Percentiles rank a stretch among this genome's conserved stretches.
These are phyloP conservation scores for Claviceps fusiformis DNA, from an alignment of 2,329 filamentous ascomycete species.

Conservation along the genomic window DNA sequence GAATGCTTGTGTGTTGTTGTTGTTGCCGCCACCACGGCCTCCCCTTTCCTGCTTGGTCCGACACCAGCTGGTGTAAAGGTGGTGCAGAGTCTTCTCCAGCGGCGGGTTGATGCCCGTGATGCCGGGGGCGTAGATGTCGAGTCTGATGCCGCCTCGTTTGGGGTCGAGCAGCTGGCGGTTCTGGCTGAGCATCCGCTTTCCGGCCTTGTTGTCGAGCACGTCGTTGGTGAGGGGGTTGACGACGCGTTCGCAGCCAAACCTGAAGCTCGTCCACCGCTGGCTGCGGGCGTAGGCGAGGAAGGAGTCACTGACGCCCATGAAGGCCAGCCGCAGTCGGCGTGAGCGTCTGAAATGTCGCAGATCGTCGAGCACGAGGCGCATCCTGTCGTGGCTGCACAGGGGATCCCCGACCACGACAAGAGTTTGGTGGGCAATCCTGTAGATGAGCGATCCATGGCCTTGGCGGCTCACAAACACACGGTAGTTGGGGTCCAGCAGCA, in stretches of 20 bases:
- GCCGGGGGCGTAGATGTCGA: slow-evolving; percentile 2
- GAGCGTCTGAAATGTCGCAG: slow-evolving; percentile 6
- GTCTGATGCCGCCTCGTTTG: slow-evolving; percentile 6
- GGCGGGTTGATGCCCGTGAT: slow-evolving; percentile 4
- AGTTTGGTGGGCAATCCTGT: slow-evolving; percentile 8
- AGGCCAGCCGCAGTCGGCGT: slow-evolving; percentile 7
- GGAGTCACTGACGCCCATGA: slow-evolving; percentile 9
- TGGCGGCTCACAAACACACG: slow-evolving; percentile 9
- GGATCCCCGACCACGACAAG: slow-evolving; percentile 11
- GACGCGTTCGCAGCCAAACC: slow-evolving; percentile 10
- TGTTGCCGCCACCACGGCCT: background rate
- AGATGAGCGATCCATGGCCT: slow-evolving; percentile 9
- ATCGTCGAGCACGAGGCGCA: slow-evolving; percentile 7
- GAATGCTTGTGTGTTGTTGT: slow-evolving; percentile 8
- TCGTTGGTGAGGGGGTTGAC: slow-evolving; percentile 10
- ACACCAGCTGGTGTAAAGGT: slow-evolving; percentile 10
- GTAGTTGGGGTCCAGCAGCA: slow-evolving; percentile 11
- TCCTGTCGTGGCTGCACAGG: slow-evolving; percentile 6
- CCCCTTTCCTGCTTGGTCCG: slow-evolving; percentile 3
- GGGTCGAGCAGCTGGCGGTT: slow-evolving; percentile 11
- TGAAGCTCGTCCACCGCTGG: slow-evolving; percentile 8
- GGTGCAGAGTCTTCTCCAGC: slow-evolving; percentile 9
- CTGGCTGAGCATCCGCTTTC: slow-evolving; percentile 11
- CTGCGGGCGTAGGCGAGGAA: slow-evolving; percentile 6
- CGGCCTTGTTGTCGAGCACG: slow-evolving; percentile 8